Percentiles rank a stretch among this genome's conserved stretches.
Evolutionary conservation across 768 basidiomycete species (phyloP).

Genomic region (Suillus bovinus): DNA sequence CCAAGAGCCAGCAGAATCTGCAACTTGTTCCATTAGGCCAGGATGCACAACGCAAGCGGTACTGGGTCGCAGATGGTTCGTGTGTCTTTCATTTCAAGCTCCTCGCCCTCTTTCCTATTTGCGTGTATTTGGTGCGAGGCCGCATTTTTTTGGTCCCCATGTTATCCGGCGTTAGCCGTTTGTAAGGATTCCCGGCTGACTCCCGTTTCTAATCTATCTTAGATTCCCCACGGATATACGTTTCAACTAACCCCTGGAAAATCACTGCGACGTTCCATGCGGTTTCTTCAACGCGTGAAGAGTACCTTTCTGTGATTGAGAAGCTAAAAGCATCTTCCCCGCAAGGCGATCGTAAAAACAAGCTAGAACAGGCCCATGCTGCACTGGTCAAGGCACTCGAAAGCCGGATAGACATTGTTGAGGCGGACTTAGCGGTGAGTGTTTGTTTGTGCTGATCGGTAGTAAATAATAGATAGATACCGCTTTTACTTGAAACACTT

Average conservation of each 20-base stretch:
- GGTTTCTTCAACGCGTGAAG: constrained; percentile 68
- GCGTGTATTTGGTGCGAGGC: constrained; percentile 66
- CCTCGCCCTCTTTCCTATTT: constrained; percentile 52
- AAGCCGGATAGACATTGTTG: constrained; percentile 62
- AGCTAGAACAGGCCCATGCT: constrained; percentile 61
- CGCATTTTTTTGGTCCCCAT: constrained; percentile 45
- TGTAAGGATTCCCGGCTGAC: constrained; percentile 35
- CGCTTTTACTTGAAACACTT: constrained; percentile 17
- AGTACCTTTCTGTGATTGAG: constrained; percentile 68
- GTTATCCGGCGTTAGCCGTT: constrained; percentile 39
- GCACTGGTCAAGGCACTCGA: constrained; percentile 63
- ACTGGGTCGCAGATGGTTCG: constrained; percentile 89
- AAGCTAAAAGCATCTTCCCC: constrained; percentile 54
- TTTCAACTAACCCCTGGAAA: constrained; percentile 91
- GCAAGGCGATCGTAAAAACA: constrained; percentile 50
- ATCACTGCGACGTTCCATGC: constrained; percentile 75
- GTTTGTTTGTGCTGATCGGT: constrained; percentile 13
- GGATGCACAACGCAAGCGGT: constrained; percentile 73
- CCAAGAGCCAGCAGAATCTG: constrained; percentile 65
- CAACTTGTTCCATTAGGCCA: constrained; percentile 75
- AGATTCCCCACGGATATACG: constrained; percentile 86
- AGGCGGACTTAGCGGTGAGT: constrained; percentile 72
- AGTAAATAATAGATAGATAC: constrained; percentile 14
- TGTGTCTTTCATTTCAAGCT: constrained; percentile 44
- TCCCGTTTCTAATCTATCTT: constrained; percentile 31